Base-by-base conservation (phyloP, 2,329 filamentous ascomycete species). In the Diaporthe helianthi region DNA sequence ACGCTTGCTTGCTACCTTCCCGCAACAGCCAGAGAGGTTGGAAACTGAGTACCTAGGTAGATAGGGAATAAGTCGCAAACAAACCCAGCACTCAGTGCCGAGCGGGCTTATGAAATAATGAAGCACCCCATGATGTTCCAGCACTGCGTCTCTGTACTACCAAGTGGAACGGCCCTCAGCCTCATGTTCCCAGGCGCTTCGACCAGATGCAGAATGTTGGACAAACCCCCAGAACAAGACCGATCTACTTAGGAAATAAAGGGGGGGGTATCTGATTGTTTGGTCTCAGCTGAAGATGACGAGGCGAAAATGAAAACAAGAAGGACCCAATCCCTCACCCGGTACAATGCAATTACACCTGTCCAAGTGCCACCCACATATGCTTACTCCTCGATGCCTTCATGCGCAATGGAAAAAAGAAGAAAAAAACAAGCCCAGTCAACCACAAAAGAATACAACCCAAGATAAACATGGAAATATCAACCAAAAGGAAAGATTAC, bases 231-330 rank as follows among this genome's bases (percentile, higher is more conserved):
- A 53, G 41, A 29, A 33, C 54, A n/a, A 53, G 36, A 36, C 26
- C 60, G 13, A 9, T 47, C 51, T 33, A 54, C 13, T 69, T 31
- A 53, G 53, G 29, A 63, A 46, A 51, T 33, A 9, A 33, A 15
- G 55, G 66, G 61, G 15, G 55, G 66, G 61, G 69, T 71, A 71
- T 71, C 58, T 69, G 58, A 68, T 67, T 53, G 53, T 53, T 55
- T 33, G 17, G 33, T 52, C 24, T 38, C 31, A 44, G 53, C 26
- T 22, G 33, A 69, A 36, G 13, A 49, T 12, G 5, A 24, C n/a
- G 44, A 54, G n/a, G 4, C 22, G 17, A 46, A 47, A 54, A 67
- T 53, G 33, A 67, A 41, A 51, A 36, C 36, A 65, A 4, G 10
- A 41, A 9, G 9, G 47, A 12, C 15, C 55, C 22, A 44, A n/a